phyloP scores from a whole-genome alignment of 768 basidiomycete species.

The Boletus rubropictus region DNA sequence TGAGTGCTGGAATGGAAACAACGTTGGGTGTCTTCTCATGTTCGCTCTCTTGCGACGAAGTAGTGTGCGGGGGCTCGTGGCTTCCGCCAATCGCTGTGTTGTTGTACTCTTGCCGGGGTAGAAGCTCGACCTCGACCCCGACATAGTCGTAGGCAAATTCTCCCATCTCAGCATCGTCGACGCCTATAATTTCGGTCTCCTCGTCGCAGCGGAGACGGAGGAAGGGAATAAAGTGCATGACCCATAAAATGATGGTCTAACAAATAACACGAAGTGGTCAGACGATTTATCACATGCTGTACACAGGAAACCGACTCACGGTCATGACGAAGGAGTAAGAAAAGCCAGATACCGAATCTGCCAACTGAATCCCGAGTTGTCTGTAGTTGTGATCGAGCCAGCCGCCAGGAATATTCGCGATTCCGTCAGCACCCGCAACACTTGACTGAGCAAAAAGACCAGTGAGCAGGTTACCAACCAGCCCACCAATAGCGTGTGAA shows the following conservation, averaged over 20 bases:
- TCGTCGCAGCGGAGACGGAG: slow-evolving; percentile 63
- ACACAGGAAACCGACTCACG: slow-evolving; percentile 35
- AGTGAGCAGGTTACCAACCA: slow-evolving; percentile 79
- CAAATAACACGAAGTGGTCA: not conserved
- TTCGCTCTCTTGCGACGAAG: slow-evolving; percentile 26
- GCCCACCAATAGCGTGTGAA: slow-evolving; percentile 70
- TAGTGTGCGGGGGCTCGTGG: slow-evolving; percentile 32
- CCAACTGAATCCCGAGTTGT: slow-evolving; percentile 84
- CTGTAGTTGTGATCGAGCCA: slow-evolving; percentile 81
- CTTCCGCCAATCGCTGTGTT: slow-evolving; percentile 25
- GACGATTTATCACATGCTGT: not conserved
- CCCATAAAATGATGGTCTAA: slow-evolving; percentile 76
- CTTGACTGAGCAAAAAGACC: slow-evolving; percentile 81
- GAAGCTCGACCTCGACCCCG: slow-evolving; percentile 54
- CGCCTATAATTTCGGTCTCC: slow-evolving; percentile 71
- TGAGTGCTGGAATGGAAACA: slow-evolving; percentile 1
- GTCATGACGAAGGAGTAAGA: slow-evolving; percentile 74
- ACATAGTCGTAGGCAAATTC: slow-evolving; percentile 89
- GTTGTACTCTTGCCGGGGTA: slow-evolving; percentile 29
- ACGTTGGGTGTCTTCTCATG: slow-evolving; percentile 18
- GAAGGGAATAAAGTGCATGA: slow-evolving; percentile 84
- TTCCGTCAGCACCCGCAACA: slow-evolving; percentile 77
- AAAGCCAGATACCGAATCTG: slow-evolving; percentile 61
- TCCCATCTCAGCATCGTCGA: slow-evolving; percentile 88
- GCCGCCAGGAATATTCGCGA: slow-evolving; percentile 62